These are phyloP conservation scores for Plasmodium berghei DNA, from an alignment of 169 alveolate genomes.

Conservation along the genomic window DNA sequence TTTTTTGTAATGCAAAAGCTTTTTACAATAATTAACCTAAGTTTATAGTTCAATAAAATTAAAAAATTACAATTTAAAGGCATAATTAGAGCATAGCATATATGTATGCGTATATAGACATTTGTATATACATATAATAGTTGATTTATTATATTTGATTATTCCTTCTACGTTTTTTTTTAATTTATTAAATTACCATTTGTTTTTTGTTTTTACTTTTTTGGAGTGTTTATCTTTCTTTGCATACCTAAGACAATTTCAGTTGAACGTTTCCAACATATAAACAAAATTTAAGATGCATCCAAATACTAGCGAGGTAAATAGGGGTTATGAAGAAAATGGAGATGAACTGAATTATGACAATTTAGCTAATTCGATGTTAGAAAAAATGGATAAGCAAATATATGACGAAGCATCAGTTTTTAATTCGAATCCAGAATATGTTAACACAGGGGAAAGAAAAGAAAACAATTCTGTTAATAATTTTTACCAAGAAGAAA, in stretches of 20 bases:
- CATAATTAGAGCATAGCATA: neutral
- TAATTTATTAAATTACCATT: neutral
- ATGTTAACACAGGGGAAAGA: constrained; percentile 6
- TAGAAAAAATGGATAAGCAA: constrained; percentile 65
- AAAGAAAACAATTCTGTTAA: neutral
- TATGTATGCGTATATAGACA: neutral
- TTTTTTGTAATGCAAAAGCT: too few relatives aligned
- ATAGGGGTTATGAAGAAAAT: constrained; percentile 6
- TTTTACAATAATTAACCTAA: too few relatives aligned
- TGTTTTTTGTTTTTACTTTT: neutral
- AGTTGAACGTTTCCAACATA: neutral
- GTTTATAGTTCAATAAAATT: too few relatives aligned
- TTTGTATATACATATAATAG: neutral
- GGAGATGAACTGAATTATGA: constrained; percentile 44
- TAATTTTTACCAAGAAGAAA: neutral
- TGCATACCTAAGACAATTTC: neutral
- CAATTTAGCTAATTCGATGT: constrained; percentile 38
- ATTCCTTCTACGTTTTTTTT: too few relatives aligned
- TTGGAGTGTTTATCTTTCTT: neutral
- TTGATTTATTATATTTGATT: neutral
- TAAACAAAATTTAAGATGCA: constrained; percentile 6
- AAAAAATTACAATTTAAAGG: too few relatives aligned
- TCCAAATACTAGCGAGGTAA: constrained; percentile 8
- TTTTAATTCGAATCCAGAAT: neutral
- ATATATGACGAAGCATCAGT: constrained; percentile 40